These are phyloP conservation scores for Candolleomyces aberdarensis DNA, from an alignment of 768 basidiomycete genomes.

Conservation along the genomic window DNA sequence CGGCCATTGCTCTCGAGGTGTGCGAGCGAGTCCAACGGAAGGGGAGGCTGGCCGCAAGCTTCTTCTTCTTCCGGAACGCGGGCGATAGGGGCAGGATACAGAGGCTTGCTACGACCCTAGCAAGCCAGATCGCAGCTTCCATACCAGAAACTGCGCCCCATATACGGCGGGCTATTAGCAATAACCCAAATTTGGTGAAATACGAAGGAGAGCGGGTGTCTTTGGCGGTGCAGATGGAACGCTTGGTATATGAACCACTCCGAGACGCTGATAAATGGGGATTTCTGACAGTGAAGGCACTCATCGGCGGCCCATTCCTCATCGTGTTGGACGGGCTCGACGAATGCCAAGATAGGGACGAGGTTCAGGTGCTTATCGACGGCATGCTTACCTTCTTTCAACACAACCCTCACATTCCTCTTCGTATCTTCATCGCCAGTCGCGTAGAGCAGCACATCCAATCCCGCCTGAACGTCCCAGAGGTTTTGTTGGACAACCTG, in stretches of 20 bases:
- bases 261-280: background rate
- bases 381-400: background rate
- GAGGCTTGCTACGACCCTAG: slow-evolving; percentile 10
- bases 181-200: background rate
- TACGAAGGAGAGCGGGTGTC: background rate
- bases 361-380: background rate
- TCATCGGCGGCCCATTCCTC: background rate
- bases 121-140: background rate
- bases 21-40: slow-evolving; percentile 4
- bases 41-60: slow-evolving; percentile 7
- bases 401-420: background rate
- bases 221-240: background rate
- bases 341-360: background rate
- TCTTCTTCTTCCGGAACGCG: slow-evolving; percentile 13
- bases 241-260: background rate
- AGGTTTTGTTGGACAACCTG: background rate
- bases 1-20: slow-evolving; percentile 13
- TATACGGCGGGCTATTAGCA: background rate
- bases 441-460: background rate
- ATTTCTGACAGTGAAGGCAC: too few relatives aligned
- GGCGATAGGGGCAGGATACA: background rate
- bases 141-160: background rate
- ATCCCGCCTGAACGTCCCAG: background rate
- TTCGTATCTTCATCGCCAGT: background rate
- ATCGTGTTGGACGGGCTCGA: background rate